Evolutionary conservation across 176 grass and related monocot species (phyloP), one percentile per base, ranked within the genome.

Genomic region (Triticum timopheevii): DNA sequence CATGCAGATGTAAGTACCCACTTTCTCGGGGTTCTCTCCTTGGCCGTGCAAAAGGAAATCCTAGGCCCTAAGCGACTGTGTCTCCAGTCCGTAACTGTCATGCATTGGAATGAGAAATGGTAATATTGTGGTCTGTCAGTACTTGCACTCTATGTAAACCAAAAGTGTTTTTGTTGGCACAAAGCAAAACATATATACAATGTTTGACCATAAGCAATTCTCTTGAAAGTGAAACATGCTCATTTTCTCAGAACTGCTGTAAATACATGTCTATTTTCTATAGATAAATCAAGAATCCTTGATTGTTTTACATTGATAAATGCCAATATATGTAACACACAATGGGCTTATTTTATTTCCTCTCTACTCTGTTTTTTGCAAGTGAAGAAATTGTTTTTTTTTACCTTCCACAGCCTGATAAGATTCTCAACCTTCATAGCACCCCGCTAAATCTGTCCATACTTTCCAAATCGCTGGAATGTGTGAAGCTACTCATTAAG

Each of bases 401-500:
- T 22, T 15, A 47, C 16, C 66, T 67, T 80, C 39, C 38, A 67
- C 62, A 49, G 79, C 62, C 79, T 49, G 49, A 67, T 27, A 67
- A 22, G 40, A 62, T 81, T 67, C 31, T 81, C 40, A 31, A 67
- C 42, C 79, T 67, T 81, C 2, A 81, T 33, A 44, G 35, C 15
- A 81, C 16, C 40, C 25, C 79, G 66, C 27, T 81, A 8, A 30
- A 20, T 81, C 31, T 81, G 62, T 25, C 79, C 39, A 67, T 67
- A 65, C 7, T 49, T 49, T 49, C 13, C 3, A 38, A 66, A 81
- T 81, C 79, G 40, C 45, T 81, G 40, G 79, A 67, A 20, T 49
- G 79, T 13, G 40, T 67, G 62, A 67, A 30, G 10, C 39, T 81
- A n/a, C 52, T 81, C 17, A 49, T 81, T 30, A 81, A 81, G 27